phyloP scores from a whole-genome alignment of 192 early-diverging fungal genomes.

The Podila epigama region DNA sequence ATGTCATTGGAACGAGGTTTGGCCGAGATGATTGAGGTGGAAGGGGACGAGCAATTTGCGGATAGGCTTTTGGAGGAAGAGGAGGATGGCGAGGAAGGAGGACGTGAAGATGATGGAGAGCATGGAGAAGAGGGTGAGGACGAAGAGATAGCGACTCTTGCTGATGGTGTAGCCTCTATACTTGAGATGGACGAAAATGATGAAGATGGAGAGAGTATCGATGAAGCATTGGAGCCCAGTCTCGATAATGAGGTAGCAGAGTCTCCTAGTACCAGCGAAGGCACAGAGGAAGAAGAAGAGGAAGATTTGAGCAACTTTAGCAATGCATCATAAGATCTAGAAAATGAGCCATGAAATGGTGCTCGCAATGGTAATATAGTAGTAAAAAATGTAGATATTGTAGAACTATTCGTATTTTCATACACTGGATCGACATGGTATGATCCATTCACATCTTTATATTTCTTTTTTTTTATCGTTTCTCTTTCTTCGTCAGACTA shows the following conservation, averaged over 20 bases:
- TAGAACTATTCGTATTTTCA: no score
- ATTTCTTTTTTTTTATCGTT: background rate
- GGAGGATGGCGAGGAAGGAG: constrained; percentile 13
- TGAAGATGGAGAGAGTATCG: background rate
- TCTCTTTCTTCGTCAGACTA: background rate
- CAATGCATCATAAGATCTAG: constrained; percentile 8
- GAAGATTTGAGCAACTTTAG: constrained; percentile 12
- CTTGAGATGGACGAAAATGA: background rate
- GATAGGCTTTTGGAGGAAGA: constrained; percentile 27
- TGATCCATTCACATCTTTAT: no score
- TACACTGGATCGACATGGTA: no score
- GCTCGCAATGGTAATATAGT: no score
- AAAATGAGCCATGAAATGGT: no score
- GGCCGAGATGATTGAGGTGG: constrained; percentile 17
- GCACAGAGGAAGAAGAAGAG: background rate
- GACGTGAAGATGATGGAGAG: constrained; percentile 1
- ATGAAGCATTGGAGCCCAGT: background rate
- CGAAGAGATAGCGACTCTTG: background rate
- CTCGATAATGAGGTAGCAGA: background rate
- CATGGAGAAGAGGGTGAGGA: background rate
- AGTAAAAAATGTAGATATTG: no score
- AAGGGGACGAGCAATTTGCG: constrained; percentile 44
- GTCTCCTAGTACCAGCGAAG: background rate
- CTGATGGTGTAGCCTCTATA: background rate
- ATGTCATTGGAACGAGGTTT: constrained; percentile 8